Percentiles rank a stretch among this genome's conserved stretches.
Evolutionary conservation across 1,284 basidiomycete genomes (phyloP).

Genomic region (Golubevia sp.): DNA sequence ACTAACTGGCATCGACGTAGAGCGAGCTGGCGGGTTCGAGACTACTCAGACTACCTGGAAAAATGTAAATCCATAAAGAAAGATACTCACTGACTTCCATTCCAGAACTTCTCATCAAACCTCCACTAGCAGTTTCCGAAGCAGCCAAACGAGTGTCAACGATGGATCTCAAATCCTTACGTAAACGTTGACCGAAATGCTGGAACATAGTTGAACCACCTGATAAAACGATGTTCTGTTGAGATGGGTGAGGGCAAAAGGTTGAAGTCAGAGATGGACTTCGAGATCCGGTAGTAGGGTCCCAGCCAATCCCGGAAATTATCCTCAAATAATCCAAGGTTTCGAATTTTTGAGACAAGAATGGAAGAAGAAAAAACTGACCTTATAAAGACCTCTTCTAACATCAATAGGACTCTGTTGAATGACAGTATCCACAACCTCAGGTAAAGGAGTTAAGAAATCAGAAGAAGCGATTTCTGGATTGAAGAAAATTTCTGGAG

Average conservation of each 20-base stretch:
- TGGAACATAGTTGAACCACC: slow-evolving; percentile 99
- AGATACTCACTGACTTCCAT: slow-evolving; percentile 42
- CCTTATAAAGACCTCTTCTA: slow-evolving; percentile 90
- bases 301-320: no score
- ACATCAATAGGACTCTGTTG: slow-evolving; percentile 95
- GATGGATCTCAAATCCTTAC: slow-evolving; percentile 90
- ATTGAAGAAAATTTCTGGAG: slow-evolving; percentile 99
- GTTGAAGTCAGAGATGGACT: neutral
- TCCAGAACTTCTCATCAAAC: slow-evolving; percentile 67
- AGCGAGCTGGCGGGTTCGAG: no score
- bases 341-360: no score
- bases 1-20: no score
- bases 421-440: slow-evolving; percentile 95
- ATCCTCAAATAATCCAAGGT: no score
- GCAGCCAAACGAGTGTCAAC: slow-evolving; percentile 88
- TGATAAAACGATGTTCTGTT: slow-evolving; percentile 85
- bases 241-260: neutral
- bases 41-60: no score
- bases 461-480: slow-evolving; percentile 98
- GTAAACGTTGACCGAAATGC: slow-evolving; percentile 92
- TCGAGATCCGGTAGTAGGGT: no score
- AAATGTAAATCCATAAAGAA: slow-evolving; percentile 63
- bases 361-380: slow-evolving; percentile 42
- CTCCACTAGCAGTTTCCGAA: slow-evolving; percentile 76
- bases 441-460: slow-evolving; percentile 93